These are phyloP conservation scores for Chaetomiaceae sp. DNA, from an alignment of 2,329 filamentous ascomycete species.

Conservation along the genomic window DNA sequence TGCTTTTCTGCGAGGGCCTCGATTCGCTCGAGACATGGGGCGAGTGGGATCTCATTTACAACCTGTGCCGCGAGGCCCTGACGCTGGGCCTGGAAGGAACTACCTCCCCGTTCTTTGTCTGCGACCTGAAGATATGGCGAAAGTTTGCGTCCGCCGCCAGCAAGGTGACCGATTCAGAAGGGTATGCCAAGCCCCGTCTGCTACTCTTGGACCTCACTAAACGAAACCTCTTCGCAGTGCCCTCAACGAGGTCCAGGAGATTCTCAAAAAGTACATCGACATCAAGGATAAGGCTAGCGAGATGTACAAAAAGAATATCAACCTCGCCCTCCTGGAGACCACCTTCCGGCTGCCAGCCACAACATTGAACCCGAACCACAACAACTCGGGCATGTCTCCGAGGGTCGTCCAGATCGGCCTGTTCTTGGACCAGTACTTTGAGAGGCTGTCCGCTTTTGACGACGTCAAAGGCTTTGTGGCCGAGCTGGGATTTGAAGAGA, in stretches of 20 bases:
- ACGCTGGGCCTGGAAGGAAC: slow-evolving; percentile 34
- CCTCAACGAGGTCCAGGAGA: slow-evolving; percentile 27
- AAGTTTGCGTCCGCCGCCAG: slow-evolving; percentile 31
- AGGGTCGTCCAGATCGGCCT: slow-evolving; percentile 31
- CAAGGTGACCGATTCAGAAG: slow-evolving; percentile 26
- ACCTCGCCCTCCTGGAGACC: slow-evolving; percentile 31
- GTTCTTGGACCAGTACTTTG: slow-evolving; percentile 32
- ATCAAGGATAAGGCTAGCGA: slow-evolving; percentile 25
- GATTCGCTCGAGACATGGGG: slow-evolving; percentile 34
- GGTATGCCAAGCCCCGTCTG: slow-evolving; percentile 22
- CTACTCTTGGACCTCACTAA: no score
- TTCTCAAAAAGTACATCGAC: slow-evolving; percentile 28
- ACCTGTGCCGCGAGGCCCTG: slow-evolving; percentile 42
- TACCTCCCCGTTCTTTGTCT: slow-evolving; percentile 39
- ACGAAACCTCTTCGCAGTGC: slow-evolving; percentile 23
- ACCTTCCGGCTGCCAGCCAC: slow-evolving; percentile 28
- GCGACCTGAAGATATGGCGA: slow-evolving; percentile 38
- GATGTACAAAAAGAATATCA: slow-evolving; percentile 35
- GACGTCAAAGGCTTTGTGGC: slow-evolving; percentile 44
- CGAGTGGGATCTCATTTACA: slow-evolving; percentile 41
- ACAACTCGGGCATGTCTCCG: slow-evolving; percentile 18
- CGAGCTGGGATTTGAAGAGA: slow-evolving; percentile 37
- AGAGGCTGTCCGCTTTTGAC: slow-evolving; percentile 36
- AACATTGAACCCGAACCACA: slow-evolving; percentile 14
- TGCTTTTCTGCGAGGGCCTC: slow-evolving; percentile 41